Evolutionary conservation across 306 rosid genomes (phyloP).

Genomic region (Cicer judaicum): DNA sequence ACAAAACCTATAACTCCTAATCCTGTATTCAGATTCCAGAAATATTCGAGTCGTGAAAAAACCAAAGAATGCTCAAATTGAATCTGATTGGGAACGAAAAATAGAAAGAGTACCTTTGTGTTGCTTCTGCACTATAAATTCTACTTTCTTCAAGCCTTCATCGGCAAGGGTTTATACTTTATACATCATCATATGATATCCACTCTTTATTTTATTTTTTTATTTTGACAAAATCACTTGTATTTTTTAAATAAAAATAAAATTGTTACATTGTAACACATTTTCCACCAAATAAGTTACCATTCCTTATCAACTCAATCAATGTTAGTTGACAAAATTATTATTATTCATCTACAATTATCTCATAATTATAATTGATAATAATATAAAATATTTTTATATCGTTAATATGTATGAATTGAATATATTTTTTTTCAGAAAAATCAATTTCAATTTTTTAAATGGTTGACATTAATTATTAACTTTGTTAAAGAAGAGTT

Average conservation of each 20-base stretch:
- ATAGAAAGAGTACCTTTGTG: constrained; percentile 22
- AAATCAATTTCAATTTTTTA: no score
- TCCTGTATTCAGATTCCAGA: not conserved
- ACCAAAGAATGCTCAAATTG: not conserved
- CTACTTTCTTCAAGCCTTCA: not conserved
- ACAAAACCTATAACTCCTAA: constrained; percentile 3
- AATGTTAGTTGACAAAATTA: no score
- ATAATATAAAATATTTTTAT: no score
- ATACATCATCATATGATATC: not conserved
- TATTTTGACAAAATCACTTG: not conserved
- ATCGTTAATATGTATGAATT: no score
- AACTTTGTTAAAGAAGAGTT: no score
- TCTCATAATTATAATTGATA: no score
- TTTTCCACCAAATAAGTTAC: no score
- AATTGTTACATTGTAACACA: no score
- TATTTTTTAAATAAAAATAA: not conserved
- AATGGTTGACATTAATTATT: no score
- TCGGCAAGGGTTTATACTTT: constrained; percentile 37
- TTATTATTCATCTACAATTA: no score
- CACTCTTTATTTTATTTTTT: not conserved
- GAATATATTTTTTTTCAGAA: no score
- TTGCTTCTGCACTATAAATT: constrained; percentile 24
- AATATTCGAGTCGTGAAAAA: not conserved
- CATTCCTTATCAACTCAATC: no score
- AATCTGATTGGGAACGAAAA: not conserved